phyloP scores from a whole-genome alignment of 495 filamentous ascomycete species.

The Clohesyomyces aquaticus region DNA sequence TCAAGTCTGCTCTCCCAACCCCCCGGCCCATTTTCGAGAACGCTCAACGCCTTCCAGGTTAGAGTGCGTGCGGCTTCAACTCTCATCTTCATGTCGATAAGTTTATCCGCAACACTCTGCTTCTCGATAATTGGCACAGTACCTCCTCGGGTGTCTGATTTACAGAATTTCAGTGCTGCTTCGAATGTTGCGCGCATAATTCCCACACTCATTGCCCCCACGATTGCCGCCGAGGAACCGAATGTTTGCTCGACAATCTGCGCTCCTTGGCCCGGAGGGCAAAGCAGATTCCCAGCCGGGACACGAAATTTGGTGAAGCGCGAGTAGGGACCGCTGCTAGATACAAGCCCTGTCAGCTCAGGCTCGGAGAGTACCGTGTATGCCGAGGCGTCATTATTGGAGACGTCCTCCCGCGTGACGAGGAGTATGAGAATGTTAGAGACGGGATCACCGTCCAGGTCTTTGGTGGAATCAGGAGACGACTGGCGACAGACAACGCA shows the following conservation, averaged over 20 bases:
- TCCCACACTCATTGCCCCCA: constrained; percentile 59
- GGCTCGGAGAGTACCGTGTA: constrained; percentile 53
- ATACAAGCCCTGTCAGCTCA: constrained; percentile 52
- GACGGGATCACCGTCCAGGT: constrained; percentile 42
- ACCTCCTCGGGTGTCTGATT: constrained; percentile 50
- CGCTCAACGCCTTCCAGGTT: constrained; percentile 57
- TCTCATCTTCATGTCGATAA: constrained; percentile 59
- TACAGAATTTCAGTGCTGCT: constrained; percentile 55
- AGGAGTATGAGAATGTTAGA: constrained; percentile 55
- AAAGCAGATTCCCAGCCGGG: constrained; percentile 53
- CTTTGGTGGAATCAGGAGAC: constrained; percentile 6
- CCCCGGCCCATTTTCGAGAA: constrained; percentile 48
- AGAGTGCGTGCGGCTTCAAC: constrained; percentile 56
- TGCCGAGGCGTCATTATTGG: constrained; percentile 46
- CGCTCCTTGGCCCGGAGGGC: constrained; percentile 50
- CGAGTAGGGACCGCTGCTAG: constrained; percentile 53
- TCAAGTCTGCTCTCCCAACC: constrained; percentile 52
- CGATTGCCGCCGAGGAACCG: constrained; percentile 52
- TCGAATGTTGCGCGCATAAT: constrained; percentile 60
- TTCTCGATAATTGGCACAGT: constrained; percentile 51
- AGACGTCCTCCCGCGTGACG: constrained; percentile 53
- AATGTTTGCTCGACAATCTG: constrained; percentile 49
- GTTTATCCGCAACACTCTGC: constrained; percentile 56
- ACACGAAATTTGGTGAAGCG: constrained; percentile 55
- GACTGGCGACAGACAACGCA: constrained; percentile 57